These are phyloP conservation scores for Stephania yunnanensis DNA, from an alignment of 164 flowering plant genomes.

Conservation along the genomic window DNA sequence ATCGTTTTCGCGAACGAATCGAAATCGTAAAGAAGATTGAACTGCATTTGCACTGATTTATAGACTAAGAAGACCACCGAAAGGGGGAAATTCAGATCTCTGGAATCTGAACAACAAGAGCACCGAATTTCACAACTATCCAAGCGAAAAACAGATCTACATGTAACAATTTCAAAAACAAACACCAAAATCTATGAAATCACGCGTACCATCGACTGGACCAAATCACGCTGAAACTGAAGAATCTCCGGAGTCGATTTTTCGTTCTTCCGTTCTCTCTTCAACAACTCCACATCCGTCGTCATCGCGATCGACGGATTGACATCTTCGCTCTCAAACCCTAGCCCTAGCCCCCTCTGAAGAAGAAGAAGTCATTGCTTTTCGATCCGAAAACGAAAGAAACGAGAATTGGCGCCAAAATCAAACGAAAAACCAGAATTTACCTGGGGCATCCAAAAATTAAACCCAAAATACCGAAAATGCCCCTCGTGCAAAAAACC, in stretches of 20 bases:
- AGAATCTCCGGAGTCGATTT: slow-evolving; percentile 87
- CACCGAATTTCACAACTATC: background rate
- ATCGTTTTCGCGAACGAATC: no score
- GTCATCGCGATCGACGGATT: slow-evolving; percentile 44
- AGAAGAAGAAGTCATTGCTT: slow-evolving; percentile 33
- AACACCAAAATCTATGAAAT: background rate
- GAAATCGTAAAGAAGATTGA: no score
- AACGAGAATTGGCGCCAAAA: background rate
- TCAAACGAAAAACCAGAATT: no score
- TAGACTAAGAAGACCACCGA: background rate
- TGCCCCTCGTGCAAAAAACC: no score
- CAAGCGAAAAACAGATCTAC: background rate
- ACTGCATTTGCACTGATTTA: background rate
- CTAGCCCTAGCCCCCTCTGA: slow-evolving; percentile 16
- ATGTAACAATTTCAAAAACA: background rate
- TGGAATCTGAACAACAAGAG: background rate
- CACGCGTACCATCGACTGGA: slow-evolving; percentile 55
- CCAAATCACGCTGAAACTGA: slow-evolving; percentile 42
- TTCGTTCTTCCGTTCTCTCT: slow-evolving; percentile 80
- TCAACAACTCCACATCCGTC: slow-evolving; percentile 71
- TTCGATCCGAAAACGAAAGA: background rate
- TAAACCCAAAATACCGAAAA: no score
- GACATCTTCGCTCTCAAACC: slow-evolving; percentile 37
- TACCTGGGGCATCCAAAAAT: no score
- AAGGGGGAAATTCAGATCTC: background rate